Evolutionary conservation across 2,329 filamentous ascomycete genomes (phyloP), one percentile per base, ranked within the genome.

Genomic region (Lecanicillium sp.): DNA sequence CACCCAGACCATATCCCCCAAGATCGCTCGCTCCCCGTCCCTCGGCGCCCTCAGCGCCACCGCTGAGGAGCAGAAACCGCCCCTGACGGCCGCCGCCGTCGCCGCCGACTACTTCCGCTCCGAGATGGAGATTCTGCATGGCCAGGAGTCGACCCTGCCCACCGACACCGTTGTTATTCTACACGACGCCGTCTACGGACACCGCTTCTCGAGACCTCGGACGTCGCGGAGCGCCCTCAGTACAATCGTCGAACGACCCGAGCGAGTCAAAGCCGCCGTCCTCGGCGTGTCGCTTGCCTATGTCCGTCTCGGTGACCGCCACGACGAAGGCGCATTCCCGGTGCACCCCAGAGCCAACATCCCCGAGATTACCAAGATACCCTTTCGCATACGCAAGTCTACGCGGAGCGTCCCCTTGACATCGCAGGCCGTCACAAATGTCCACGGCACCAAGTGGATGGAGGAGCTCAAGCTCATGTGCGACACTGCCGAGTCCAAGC

Each of bases 381-480:
- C 90, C 0, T 97, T 97, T 63, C 81, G 81, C 52, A 94, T 98
- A 56, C 79, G 81, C 51, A 95, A 90, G 67, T 93, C 90, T 0
- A 75, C 76, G 7, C 78, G 93, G 9, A 76, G 73, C 6, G 66
- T 96, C 45, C 70, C 86, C 5, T 73, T 98, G 26, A 78, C 77
- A 15, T 88, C 89, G 2, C 76, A 81, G 3, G 83, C 83, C 1
- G 90, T 97, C 6, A 91, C 88, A 6, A 89, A 91, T 62, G 90
- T 98, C 0, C 93, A 98, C 67, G 91, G 91, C 1, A 76, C 73
- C 3, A 86, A 86, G 54, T 96, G 91, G 91, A 96, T 97, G 90
- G 81, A 87, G 44, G 91, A 97, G 62, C 69, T 98, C 41, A 86
- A 83, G 65, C 71, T 77, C 7, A 88, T 97, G 85, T 97, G 93